Percentiles rank a stretch among this genome's conserved stretches.
phyloP scores from a whole-genome alignment of 2,329 filamentous ascomycete species.

The Clonostachys solani region DNA sequence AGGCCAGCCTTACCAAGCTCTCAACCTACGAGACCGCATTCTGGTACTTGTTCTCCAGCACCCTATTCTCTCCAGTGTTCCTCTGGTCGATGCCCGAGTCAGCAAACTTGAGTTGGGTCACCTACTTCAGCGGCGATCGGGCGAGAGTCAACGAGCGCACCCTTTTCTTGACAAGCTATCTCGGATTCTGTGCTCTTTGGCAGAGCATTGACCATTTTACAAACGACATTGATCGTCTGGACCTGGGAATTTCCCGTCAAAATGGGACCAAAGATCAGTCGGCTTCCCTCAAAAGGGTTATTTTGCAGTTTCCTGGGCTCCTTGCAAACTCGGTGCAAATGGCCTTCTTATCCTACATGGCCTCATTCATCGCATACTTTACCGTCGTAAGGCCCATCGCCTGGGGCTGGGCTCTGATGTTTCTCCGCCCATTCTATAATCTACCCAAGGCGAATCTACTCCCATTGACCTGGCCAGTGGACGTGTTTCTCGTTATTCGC shows the following conservation, averaged over 20 bases:
- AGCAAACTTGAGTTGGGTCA: conserved; percentile 69
- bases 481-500: conserved; percentile 48
- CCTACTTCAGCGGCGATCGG: conserved; percentile 66
- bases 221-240: conserved; percentile 67
- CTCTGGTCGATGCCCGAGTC: conserved; percentile 62
- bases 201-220: conserved; percentile 69
- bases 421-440: conserved; percentile 71
- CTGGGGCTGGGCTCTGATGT: conserved; percentile 66
- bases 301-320: conserved; percentile 32
- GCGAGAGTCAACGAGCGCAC: conserved; percentile 80
- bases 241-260: conserved; percentile 16
- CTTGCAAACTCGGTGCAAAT: conserved; percentile 30
- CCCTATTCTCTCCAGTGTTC: conserved; percentile 76
- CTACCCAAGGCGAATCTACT: conserved; percentile 68
- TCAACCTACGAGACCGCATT: conserved; percentile 65
- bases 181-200: conserved; percentile 63
- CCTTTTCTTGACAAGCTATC: conserved; percentile 71
- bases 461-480: conserved; percentile 53
- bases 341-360: conserved; percentile 30
- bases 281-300: conserved; percentile 24
- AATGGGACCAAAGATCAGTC: conserved; percentile 16
- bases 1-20: conserved; percentile 49
- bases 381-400: conserved; percentile 51
- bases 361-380: conserved; percentile 56
- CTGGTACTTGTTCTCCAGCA: conserved; percentile 76